phyloP scores from a whole-genome alignment of 306 rosid genomes.

The Lotus japonicus region DNA sequence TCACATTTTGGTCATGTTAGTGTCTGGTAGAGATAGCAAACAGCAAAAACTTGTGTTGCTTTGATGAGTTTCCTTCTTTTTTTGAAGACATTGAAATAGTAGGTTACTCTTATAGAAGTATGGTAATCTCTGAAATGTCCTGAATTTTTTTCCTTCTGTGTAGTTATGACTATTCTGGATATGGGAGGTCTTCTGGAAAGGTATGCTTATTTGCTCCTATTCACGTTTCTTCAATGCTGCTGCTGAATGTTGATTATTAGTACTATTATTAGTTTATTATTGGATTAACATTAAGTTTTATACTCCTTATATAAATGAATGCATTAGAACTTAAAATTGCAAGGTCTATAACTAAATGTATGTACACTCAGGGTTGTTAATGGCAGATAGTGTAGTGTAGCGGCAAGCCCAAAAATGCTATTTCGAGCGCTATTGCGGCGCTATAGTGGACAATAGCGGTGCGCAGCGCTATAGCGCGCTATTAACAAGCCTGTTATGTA shows the following conservation, averaged over 20 bases:
- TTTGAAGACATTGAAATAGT: background rate
- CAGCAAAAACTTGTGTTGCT: too few species aligned
- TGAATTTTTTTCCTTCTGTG: background rate
- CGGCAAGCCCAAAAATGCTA: too few species aligned
- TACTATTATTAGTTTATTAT: too few species aligned
- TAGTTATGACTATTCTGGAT: slow-evolving; percentile 18
- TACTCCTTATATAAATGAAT: background rate
- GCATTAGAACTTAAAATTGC: background rate
- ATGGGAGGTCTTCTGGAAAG: slow-evolving; percentile 12
- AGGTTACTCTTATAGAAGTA: background rate
- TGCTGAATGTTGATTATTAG: background rate
- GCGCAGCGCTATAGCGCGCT: too few species aligned
- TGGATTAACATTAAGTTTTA: background rate
- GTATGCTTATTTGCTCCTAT: background rate
- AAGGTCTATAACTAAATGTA: background rate
- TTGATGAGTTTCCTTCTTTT: background rate
- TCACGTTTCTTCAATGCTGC: background rate
- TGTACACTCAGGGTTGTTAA: too few species aligned
- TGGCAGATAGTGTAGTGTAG: too few species aligned
- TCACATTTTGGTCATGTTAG: background rate
- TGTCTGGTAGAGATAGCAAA: background rate
- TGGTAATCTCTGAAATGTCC: background rate
- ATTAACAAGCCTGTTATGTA: too few species aligned
- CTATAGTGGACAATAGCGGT: too few species aligned
- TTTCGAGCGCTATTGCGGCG: too few species aligned